Evolutionary conservation across 225 moss, liverwort and hornwort genomes (phyloP).

Genomic region (Bryum argenteum): DNA sequence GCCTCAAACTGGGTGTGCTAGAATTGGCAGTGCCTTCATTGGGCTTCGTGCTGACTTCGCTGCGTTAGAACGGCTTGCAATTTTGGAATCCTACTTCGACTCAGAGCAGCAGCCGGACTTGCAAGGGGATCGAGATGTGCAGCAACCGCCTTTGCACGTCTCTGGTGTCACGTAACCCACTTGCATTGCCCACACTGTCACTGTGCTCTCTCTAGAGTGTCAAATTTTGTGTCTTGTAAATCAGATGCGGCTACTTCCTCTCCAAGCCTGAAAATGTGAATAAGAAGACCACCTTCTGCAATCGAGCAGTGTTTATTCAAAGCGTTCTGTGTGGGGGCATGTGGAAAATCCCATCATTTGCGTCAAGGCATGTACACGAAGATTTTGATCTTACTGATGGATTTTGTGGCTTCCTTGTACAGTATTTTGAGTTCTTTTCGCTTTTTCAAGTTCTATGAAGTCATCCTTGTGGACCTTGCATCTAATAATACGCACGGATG

Average conservation of each 20-base stretch:
- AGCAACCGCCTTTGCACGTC: conserved; percentile 36
- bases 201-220: conserved; percentile 33
- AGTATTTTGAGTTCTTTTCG: too few relatives aligned
- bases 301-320: neutral
- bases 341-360: neutral
- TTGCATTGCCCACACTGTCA: conserved; percentile 4
- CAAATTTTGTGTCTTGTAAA: conserved; percentile 37
- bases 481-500: too few relatives aligned
- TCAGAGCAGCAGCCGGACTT: conserved; percentile 47
- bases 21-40: conserved; percentile 94
- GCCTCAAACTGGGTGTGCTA: conserved; percentile 88
- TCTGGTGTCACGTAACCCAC: conserved; percentile 46
- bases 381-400: too few relatives aligned
- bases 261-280: conserved; percentile 26
- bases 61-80: conserved; percentile 89
- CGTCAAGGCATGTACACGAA: neutral
- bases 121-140: conserved; percentile 37
- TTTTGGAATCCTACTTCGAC: conserved; percentile 92
- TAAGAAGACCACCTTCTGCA: conserved; percentile 19
- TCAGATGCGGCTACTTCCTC: conserved; percentile 33
- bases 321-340: conserved; percentile 1
- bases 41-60: conserved; percentile 89
- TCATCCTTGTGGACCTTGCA: too few relatives aligned
- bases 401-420: too few relatives aligned
- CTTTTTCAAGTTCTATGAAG: too few relatives aligned